phyloP scores from a whole-genome alignment of 2,329 filamentous ascomycete species.

The Pyrenophora teres region DNA sequence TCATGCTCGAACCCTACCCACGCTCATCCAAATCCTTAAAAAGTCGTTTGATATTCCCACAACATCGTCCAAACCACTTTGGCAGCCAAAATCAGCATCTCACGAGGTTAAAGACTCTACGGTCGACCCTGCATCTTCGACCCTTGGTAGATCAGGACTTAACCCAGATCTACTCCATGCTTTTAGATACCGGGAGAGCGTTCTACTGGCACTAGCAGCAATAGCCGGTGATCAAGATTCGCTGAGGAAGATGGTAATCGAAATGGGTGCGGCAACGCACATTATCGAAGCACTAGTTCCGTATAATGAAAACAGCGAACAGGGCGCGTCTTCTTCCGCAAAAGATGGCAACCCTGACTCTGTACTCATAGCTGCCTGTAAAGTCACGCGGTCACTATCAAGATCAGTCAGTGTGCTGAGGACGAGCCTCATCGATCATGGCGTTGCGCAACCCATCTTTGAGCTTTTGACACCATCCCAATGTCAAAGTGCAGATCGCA shows the following conservation, averaged over 20 bases:
- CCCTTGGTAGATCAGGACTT: slow-evolving; percentile 39
- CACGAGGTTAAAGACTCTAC: slow-evolving; percentile 30
- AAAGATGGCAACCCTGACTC: slow-evolving; percentile 75
- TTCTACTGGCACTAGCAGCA: slow-evolving; percentile 79
- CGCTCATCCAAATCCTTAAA: slow-evolving; percentile 67
- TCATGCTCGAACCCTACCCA: slow-evolving; percentile 68
- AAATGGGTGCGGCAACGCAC: slow-evolving; percentile 78
- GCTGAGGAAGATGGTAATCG: slow-evolving; percentile 80
- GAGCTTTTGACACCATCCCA: slow-evolving; percentile 73
- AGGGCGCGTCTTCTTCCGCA: slow-evolving; percentile 40
- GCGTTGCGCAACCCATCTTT: slow-evolving; percentile 77
- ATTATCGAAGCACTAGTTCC: slow-evolving; percentile 81
- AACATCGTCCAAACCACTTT: slow-evolving; percentile 57
- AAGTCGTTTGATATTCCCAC: slow-evolving; percentile 66
- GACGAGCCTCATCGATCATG: slow-evolving; percentile 85
- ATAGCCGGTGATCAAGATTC: slow-evolving; percentile 81
- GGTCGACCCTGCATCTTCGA: slow-evolving; percentile 40
- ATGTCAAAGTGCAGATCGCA: slow-evolving; percentile 81
- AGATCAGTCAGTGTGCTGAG: slow-evolving; percentile 82
- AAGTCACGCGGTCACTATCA: slow-evolving; percentile 78
- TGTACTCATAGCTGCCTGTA: slow-evolving; percentile 84
- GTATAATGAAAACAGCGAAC: slow-evolving; percentile 51
- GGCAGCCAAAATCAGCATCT: slow-evolving; percentile 53
- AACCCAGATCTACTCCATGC: slow-evolving; percentile 66
- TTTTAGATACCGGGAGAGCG: slow-evolving; percentile 75